phyloP scores from a whole-genome alignment of 495 filamentous ascomycete species.

The Annulohypoxylon nitens region DNA sequence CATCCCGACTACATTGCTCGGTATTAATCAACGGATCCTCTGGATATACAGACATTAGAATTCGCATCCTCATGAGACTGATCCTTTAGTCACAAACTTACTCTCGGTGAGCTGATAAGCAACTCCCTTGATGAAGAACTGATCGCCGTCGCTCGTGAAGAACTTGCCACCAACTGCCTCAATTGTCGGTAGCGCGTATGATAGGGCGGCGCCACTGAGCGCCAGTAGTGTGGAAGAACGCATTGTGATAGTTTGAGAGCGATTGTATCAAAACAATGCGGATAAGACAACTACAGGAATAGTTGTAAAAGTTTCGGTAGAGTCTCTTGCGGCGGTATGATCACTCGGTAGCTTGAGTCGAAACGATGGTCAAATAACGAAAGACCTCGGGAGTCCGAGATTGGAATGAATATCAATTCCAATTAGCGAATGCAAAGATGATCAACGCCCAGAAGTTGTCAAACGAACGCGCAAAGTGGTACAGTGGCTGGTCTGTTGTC shows the following conservation, averaged over 20 bases:
- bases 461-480: constrained; percentile 38
- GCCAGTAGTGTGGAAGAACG: constrained; percentile 51
- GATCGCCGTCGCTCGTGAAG: constrained; percentile 79
- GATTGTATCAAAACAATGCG: constrained; percentile 16
- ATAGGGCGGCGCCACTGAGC: constrained; percentile 52
- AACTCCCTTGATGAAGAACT: constrained; percentile 88
- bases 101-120: constrained; percentile 71
- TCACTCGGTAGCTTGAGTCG: constrained; percentile 14
- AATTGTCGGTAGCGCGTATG: constrained; percentile 67
- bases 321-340: constrained; percentile 10
- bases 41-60: constrained; percentile 20
- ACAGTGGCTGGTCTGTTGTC: constrained; percentile 22
- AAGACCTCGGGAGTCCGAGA: constrained; percentile 23
- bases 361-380: constrained; percentile 26
- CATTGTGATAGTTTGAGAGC: constrained; percentile 48
- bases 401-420: constrained; percentile 15
- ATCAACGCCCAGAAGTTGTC: constrained; percentile 36
- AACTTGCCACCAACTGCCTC: constrained; percentile 84
- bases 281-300: constrained; percentile 1
- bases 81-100: constrained; percentile 29
- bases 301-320: not conserved
- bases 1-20: constrained; percentile 83
- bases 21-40: constrained; percentile 81
- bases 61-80: not conserved
- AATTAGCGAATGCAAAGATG: constrained; percentile 24